Base-by-base conservation (phyloP, 2,329 filamentous ascomycete genomes). In the Ascochyta rabiei region DNA sequence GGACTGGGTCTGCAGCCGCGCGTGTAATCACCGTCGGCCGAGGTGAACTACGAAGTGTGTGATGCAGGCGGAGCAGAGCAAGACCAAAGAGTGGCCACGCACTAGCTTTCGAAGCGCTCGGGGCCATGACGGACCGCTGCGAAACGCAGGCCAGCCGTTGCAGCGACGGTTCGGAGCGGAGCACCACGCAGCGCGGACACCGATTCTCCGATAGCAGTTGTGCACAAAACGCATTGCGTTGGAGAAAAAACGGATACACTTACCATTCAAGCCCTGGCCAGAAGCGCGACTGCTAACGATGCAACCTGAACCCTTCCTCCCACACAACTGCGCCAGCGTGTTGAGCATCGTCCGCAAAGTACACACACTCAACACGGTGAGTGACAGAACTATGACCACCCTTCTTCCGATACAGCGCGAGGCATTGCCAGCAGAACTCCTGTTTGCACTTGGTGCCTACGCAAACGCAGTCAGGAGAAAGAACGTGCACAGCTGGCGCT, bases 341-440 rank as follows among this genome's bases (percentile, higher is more conserved):
- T 3, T 23, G 10, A 28, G 4, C 4, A 23, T 33, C 19, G 4
- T 10, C 19, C 15, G 15, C 24, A 23, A 23, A 16, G 16, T 40
- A 23, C n/a, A 26, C 5, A 33, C 39, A 53, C 2, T 41, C 26
- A 6, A 6, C 15, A n/a, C 33, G 38, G 24, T 40, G 51, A 39
- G 33, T 34, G 10, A 37, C 43, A 10, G 37, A 41, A 12, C 6
- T 12, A 7, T 13, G 2, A 16, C 28, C n/a, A 1, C 16, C 6
- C 9, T 28, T 43, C 40, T 56, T 59, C 2, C 35, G 41, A 57
- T 67, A 74, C n/a, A 56, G 52, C 23, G 66, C 71, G 30, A 70
- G 54, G 56, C 71, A 79, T 39, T 66, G 34, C 74, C 74, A 79
- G 60, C 77, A 79, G 55, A 79, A 79, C 53, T 77, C 65, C 42